These are phyloP conservation scores for Paracamarosporium sp. DNA, from an alignment of 2,329 filamentous ascomycete species.

Conservation along the genomic window DNA sequence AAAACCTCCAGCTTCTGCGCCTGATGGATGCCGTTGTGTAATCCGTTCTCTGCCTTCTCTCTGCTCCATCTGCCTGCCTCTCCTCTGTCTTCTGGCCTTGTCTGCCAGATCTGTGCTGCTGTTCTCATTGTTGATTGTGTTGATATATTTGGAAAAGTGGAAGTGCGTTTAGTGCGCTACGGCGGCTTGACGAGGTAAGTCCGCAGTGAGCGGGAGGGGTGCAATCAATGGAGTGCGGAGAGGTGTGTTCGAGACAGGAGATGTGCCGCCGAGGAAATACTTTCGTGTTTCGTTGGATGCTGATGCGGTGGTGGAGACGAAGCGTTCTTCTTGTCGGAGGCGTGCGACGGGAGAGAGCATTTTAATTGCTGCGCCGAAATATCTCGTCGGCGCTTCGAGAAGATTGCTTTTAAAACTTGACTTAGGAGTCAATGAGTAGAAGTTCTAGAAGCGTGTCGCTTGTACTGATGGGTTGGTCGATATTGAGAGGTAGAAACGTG, in stretches of 20 bases:
- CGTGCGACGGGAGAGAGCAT: slow-evolving; percentile 8
- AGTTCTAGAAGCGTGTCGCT: background rate
- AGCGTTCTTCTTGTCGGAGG: slow-evolving; percentile 1
- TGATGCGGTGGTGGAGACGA: background rate
- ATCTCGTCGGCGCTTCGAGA: too few species aligned
- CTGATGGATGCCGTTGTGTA: background rate
- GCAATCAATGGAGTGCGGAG: background rate
- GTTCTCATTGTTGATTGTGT: background rate
- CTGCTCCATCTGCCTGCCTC: background rate
- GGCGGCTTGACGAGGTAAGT: background rate
- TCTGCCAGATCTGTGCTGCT: background rate
- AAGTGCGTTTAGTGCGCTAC: background rate
- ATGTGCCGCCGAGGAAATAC: slow-evolving; percentile 8
- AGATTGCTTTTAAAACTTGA: too few species aligned
- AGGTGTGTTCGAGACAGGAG: background rate
- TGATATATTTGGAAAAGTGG: too few species aligned
- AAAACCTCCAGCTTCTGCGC: background rate
- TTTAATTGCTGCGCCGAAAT: too few species aligned
- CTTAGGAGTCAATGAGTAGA: background rate
- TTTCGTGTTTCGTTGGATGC: background rate
- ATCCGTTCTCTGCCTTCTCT: background rate
- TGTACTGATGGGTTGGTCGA: background rate
- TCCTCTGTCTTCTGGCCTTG: background rate
- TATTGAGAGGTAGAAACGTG: background rate
- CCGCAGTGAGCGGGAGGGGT: slow-evolving; percentile 6